phyloP scores from a whole-genome alignment of 768 basidiomycete genomes.

The Leccinellum rugosiceps region DNA sequence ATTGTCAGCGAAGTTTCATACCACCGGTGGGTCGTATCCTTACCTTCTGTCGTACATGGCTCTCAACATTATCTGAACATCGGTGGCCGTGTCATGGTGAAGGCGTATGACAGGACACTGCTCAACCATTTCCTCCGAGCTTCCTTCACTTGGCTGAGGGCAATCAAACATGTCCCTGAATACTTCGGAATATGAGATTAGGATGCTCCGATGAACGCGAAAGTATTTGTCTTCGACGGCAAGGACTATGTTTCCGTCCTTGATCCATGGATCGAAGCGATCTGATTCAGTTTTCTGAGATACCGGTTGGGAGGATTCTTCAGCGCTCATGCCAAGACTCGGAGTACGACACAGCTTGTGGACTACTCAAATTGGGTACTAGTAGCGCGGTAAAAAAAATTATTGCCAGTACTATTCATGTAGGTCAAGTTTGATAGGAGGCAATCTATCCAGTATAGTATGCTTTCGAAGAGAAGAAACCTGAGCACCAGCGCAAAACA shows the following conservation, averaged over 20 bases:
- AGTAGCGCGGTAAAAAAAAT: too few relatives aligned
- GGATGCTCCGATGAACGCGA: slow-evolving; percentile 4
- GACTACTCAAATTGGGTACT: neutral
- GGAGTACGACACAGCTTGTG: neutral
- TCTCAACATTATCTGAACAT: slow-evolving; percentile 15
- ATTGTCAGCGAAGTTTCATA: neutral
- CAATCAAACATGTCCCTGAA: slow-evolving; percentile 6
- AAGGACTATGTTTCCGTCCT: slow-evolving; percentile 7
- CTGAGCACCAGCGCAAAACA: neutral
- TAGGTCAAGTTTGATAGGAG: neutral
- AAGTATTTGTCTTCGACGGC: slow-evolving; percentile 1
- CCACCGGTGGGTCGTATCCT: neutral
- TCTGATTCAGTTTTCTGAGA: neutral
- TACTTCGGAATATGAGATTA: slow-evolving; percentile 1
- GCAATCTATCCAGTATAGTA: neutral
- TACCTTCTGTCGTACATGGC: slow-evolving; percentile 22
- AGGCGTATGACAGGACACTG: slow-evolving; percentile 21
- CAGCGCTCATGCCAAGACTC: neutral
- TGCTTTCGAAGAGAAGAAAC: neutral
- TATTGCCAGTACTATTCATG: too few relatives aligned
- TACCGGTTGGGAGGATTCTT: neutral
- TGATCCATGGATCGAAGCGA: slow-evolving; percentile 5
- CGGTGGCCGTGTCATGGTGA: slow-evolving; percentile 4
- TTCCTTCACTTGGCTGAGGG: neutral
- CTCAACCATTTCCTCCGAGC: neutral